phyloP scores from a whole-genome alignment of 2,329 filamentous ascomycete species.

The Colletotrichum kahawae region DNA sequence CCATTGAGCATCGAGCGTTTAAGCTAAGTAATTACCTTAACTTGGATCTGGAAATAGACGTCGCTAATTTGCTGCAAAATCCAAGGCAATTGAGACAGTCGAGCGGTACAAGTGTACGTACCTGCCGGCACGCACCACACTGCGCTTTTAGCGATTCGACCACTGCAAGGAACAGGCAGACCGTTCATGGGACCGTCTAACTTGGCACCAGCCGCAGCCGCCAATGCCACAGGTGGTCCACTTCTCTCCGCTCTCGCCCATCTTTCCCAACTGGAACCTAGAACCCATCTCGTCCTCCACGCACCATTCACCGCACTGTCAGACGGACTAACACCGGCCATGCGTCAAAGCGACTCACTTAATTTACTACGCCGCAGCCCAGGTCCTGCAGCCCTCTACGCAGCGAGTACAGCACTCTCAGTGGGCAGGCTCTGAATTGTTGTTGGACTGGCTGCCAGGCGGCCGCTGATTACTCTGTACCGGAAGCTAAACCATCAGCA shows the following conservation, averaged over 20 bases:
- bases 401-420: not conserved
- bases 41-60: slow-evolving; percentile 1
- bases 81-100: not conserved
- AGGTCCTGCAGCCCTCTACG: not conserved
- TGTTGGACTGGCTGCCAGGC: not conserved
- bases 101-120: not conserved
- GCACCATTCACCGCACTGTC: not conserved
- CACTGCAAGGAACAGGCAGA: slow-evolving; percentile 13
- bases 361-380: slow-evolving; percentile 2
- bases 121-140: not conserved
- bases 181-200: slow-evolving; percentile 2
- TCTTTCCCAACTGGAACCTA: not conserved
- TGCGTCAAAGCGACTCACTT: slow-evolving; percentile 5
- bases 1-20: not conserved
- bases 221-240: not conserved
- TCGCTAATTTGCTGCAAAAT: not conserved
- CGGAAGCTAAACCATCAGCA: not conserved
- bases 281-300: not conserved
- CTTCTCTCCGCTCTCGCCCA: not conserved
- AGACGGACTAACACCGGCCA: not conserved
- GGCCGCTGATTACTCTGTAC: not conserved
- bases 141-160: not conserved
- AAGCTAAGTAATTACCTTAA: not conserved
- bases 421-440: not conserved
- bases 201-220: slow-evolving; percentile 4